Conservation (phyloP, 2,329 filamentous ascomycete genomes). For the Aspergillus sp. region DNA sequence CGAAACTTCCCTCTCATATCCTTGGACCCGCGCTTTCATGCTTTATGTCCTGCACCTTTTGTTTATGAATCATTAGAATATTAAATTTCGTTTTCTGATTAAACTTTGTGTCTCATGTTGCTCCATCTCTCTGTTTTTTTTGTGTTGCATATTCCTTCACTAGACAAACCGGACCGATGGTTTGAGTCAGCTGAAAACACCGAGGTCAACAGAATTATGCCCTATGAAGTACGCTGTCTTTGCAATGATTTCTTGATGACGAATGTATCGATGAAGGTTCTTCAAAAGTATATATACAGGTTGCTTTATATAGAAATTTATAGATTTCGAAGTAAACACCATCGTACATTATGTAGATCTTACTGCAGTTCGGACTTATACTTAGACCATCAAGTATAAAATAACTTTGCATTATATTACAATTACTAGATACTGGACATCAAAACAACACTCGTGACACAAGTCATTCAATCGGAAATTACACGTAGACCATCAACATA, state of each 20-base stretch:
- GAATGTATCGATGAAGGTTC: conserved; percentile 25
- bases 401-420: conserved; percentile 16
- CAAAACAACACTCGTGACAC: conserved; percentile 5
- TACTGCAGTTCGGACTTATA: not conserved
- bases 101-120: conserved; percentile 1
- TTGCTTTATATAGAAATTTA: conserved; percentile 13
- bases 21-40: not conserved
- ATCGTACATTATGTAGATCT: not conserved
- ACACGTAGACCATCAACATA: conserved; percentile 16
- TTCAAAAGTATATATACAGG: conserved; percentile 23
- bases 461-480: conserved; percentile 8
- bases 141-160: not conserved
- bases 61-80: conserved; percentile 7
- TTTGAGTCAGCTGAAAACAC: not conserved
- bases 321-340: not conserved
- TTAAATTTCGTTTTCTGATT: conserved; percentile 5
- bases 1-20: conserved; percentile 2
- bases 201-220: not conserved
- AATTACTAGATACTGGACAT: conserved; percentile 11
- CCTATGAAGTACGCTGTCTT: not conserved
- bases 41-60: conserved; percentile 7
- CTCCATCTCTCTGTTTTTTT: not conserved
- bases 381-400: not conserved
- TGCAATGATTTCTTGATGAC: conserved; percentile 22
- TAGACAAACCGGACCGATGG: not conserved